phyloP scores from a whole-genome alignment of 164 flowering plant genomes.

The Magnolia kwangsiensis region DNA sequence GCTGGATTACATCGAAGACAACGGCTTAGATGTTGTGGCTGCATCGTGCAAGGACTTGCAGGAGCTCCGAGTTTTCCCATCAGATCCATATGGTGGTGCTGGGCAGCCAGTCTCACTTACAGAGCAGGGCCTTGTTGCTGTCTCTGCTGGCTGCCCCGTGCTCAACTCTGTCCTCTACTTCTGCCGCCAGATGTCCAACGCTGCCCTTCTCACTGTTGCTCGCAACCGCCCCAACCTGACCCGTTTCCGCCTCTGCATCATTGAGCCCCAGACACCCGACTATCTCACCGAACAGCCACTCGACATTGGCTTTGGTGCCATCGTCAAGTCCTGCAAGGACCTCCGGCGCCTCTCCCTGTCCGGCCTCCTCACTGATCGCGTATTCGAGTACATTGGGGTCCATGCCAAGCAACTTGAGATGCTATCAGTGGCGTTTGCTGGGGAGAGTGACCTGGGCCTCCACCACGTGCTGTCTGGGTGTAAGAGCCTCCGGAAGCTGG shows the following conservation, averaged over 20 bases:
- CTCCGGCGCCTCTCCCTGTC: conserved; percentile 77
- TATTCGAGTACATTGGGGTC: conserved; percentile 67
- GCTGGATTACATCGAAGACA: conserved; percentile 74
- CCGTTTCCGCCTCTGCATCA: conserved; percentile 85
- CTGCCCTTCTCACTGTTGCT: conserved; percentile 66
- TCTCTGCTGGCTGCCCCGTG: conserved; percentile 75
- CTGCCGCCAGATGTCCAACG: conserved; percentile 90
- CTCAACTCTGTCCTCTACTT: conserved; percentile 84
- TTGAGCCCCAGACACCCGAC: conserved; percentile 75
- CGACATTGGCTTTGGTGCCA: conserved; percentile 82
- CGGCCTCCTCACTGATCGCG: conserved; percentile 76
- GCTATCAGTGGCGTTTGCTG: conserved; percentile 94
- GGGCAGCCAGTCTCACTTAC: conserved; percentile 61
- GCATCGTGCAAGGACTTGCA: conserved; percentile 57
- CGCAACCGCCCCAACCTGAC: conserved; percentile 62
- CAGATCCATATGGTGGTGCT: conserved; percentile 49
- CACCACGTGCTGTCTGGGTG: conserved; percentile 83
- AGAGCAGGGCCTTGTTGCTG: conserved; percentile 71
- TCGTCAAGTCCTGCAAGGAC: conserved; percentile 69
- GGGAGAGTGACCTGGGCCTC: conserved; percentile 76
- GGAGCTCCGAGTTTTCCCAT: conserved; percentile 82
- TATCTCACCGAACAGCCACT: conserved; percentile 68
- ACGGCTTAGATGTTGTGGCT: conserved; percentile 65
- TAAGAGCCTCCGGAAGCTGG: conserved; percentile 70
- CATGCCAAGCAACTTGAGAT: conserved; percentile 74